These are phyloP conservation scores for Crithidia sp. DNA, from an alignment of 208 protist genomes.

Conservation along the genomic window DNA sequence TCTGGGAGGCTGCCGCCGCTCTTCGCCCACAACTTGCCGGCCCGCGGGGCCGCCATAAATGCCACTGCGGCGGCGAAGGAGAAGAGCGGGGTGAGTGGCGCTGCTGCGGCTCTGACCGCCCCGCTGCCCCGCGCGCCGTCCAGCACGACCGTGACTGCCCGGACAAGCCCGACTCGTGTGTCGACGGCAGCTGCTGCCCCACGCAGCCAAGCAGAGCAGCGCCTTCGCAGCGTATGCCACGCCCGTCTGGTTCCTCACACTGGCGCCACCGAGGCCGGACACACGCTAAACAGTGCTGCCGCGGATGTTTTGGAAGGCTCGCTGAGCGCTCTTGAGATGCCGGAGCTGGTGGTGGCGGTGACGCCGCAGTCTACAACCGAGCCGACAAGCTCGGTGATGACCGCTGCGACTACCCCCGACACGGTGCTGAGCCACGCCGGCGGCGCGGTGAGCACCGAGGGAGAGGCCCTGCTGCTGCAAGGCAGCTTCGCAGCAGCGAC, in stretches of 20 bases:
- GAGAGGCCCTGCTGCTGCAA: no score
- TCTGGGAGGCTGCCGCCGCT: not conserved
- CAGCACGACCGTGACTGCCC: not conserved
- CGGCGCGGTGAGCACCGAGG: not conserved
- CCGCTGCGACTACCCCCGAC: not conserved
- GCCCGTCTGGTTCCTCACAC: not conserved
- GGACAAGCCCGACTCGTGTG: not conserved
- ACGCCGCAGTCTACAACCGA: slow-evolving; percentile 21
- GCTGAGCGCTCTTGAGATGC: slow-evolving; percentile 10
- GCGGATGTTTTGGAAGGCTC: slow-evolving; percentile 5
- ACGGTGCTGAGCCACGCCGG: not conserved
- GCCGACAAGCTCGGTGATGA: slow-evolving; percentile 7
- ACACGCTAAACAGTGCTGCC: not conserved
- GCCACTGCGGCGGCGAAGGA: not conserved
- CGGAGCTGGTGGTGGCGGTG: not conserved
- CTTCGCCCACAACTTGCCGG: not conserved
- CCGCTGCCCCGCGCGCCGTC: not conserved
- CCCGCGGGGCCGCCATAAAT: not conserved
- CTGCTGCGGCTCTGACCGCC: not conserved
- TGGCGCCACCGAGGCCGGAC: not conserved
- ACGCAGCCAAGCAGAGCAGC: not conserved
- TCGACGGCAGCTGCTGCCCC: not conserved
- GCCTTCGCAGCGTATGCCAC: not conserved
- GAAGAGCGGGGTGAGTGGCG: not conserved
- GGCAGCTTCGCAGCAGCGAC: no score